A percentile compares a stretch with the other conserved stretches of the same genome.
phyloP scores from a whole-genome alignment of 75 land plant species.

The Cryptomeria japonica region DNA sequence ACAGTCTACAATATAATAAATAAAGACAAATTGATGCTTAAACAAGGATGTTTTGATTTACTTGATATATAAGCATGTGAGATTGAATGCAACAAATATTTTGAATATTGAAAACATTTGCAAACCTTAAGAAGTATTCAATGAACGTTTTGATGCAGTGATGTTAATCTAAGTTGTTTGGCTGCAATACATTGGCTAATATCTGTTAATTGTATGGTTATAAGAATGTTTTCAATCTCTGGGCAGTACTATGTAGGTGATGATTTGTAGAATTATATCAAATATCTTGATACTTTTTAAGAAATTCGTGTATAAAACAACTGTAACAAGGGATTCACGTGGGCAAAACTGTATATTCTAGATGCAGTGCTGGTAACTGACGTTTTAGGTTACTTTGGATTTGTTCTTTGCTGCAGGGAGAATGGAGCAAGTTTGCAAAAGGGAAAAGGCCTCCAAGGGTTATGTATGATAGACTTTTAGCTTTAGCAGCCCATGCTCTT shows the following conservation, averaged over 20 bases:
- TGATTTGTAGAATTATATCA: background rate
- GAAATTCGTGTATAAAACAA: background rate
- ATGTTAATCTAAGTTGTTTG: background rate
- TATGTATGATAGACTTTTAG: slow-evolving; percentile 65
- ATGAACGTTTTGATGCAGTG: background rate
- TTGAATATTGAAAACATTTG: background rate
- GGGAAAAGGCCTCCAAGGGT: slow-evolving; percentile 30
- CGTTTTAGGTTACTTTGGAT: background rate
- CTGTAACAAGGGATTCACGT: background rate
- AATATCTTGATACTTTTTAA: background rate
- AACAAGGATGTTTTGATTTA: background rate
- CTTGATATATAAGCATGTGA: background rate
- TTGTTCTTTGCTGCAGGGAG: slow-evolving; percentile 13
- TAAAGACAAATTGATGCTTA: background rate
- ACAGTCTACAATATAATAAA: background rate
- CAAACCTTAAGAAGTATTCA: background rate
- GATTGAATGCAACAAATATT: background rate
- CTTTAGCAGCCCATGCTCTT: slow-evolving; percentile 93
- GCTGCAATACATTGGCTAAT: background rate
- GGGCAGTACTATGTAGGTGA: background rate
- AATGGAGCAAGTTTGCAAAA: slow-evolving; percentile 23
- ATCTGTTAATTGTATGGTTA: background rate
- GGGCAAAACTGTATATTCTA: background rate
- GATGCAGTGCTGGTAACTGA: background rate
- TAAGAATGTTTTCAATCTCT: background rate